Evolutionary conservation across 768 basidiomycete genomes (phyloP), one percentile per base, ranked within the genome.

Genomic region (Pleurotus giganteus): DNA sequence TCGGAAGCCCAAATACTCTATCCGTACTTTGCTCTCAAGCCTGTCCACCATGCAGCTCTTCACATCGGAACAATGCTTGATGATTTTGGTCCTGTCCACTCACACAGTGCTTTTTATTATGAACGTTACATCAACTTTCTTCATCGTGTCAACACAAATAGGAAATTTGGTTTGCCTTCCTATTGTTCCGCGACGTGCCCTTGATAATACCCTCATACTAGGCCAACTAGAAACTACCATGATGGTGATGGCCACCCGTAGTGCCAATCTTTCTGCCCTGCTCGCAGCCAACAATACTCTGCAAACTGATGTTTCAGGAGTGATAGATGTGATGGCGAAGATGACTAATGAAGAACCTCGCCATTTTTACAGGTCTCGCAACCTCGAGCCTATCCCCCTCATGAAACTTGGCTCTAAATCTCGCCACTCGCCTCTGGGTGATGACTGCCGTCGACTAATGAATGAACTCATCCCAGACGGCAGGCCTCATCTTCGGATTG

Each of bases 61-160:
- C 69, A 70, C 46, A 54, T 68, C 15, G 60, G 61, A 2, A 55
- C 57, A 17, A 58, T 60, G 24, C 37, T 63, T 26, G 36, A 54
- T 2, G 13, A 52, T 0, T 63, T 69, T 57, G 66, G 69, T 9
- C 70, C 65, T 0, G 54, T 49, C 11, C 70, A 69, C 58, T 58
- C 62, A 28, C 66, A 63, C 47, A 57, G 66, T 56, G 58, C 62
- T 5, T 62, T 61, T 29, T 62, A 64, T 11, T 73, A 68, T 41
- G 65, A 74, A 47, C 58, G 65, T 15, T 66, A 65, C 32, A 72
- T 69, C 44, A 50, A 57, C 11, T 47, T 61, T 4, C 49, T 70
- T 4, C 66, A 67, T 37, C 39, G 55, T 2, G 29, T 61, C 9
- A 62, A 65, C 19, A 66, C 62, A 2, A 69, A 72, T 47, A 39